Base-by-base conservation (phyloP, 1,139 yeast genomes). In the Taphrina communis region DNA sequence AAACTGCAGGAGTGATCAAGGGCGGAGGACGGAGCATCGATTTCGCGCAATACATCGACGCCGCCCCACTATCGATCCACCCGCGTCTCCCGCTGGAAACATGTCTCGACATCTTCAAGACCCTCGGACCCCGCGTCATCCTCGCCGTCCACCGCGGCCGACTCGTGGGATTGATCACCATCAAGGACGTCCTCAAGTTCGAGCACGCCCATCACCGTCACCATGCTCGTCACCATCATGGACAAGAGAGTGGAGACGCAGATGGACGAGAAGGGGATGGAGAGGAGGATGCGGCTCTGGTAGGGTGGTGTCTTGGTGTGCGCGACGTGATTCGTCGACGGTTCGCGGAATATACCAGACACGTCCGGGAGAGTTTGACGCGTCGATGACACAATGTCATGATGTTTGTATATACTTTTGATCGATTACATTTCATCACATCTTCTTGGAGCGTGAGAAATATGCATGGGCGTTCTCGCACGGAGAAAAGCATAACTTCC, bases 81-180 rank as follows among this genome's bases (percentile, higher is more conserved):
- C 78, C 85, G 0, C 77, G 79, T 44, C 81, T 88, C 0, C 83
- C 89, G 0, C 79, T 92, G 50, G 90, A 88, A 72, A 83, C 84
- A 52, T 84, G 88, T 1, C 80, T 88, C 70, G 89, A 88, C 60
- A 80, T 90, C 21, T 94, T 94, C 77, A 84, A 86, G 70, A 88
- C 89, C 73, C 77, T 92, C 51, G 97, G 98, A 0, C 97, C 97
- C 4, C 81, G 91, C 51, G 83, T 87, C 51, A 83, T 94, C 0
- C 80, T 89, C 61, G 88, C 92, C 0, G 89, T 87, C 68, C 81
- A 83, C 52, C 74, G 75, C 19, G 89, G 88, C 0, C 68, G 72
- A 2, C 77, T 89, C 31, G 82, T 81, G 2, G 95, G 95, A 0
- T 75, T 87, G 14, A 79, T 89, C 12, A 87, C 91, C 0, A 80